A percentile compares a stretch with the other conserved stretches of the same genome.
phyloP scores from a whole-genome alignment of 2,329 filamentous ascomycete species.

The Coniochaeta sp. region DNA sequence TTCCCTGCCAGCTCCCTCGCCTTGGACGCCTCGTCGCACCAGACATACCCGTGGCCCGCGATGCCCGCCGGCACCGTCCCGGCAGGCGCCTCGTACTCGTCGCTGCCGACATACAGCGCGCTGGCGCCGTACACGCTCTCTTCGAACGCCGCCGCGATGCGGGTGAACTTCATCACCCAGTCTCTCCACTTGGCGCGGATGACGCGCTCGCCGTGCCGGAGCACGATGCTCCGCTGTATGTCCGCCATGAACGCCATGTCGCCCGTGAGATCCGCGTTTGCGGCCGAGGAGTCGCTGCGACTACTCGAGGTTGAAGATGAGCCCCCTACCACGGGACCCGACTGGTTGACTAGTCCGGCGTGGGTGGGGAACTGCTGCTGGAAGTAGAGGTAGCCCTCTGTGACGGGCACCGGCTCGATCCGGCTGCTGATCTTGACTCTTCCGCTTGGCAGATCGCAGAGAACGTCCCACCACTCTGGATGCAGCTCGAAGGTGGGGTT shows the following conservation, averaged over 20 bases:
- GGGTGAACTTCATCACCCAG: conserved; percentile 90
- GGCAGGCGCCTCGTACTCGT: conserved; percentile 54
- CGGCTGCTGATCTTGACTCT: conserved; percentile 89
- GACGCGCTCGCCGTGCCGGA: conserved; percentile 81
- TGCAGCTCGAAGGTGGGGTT: conserved; percentile 95
- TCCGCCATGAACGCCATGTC: conserved; percentile 86
- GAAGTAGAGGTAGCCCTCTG: conserved; percentile 81
- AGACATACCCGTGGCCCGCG: conserved; percentile 84
- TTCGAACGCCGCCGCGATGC: conserved; percentile 88
- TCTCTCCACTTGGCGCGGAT: conserved; percentile 89
- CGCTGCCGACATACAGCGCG: conserved; percentile 75
- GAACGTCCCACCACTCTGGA: conserved; percentile 95
- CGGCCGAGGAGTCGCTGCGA: conserved; percentile 11
- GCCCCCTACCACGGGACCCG: not conserved
- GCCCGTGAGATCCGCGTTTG: conserved; percentile 62
- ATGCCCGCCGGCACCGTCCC: conserved; percentile 53
- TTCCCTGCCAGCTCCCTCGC: conserved; percentile 85
- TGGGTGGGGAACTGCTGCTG: conserved; percentile 66
- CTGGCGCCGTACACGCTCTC: conserved; percentile 92
- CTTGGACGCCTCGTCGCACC: conserved; percentile 75
- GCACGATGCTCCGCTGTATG: conserved; percentile 73
- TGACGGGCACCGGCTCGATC: conserved; percentile 72
- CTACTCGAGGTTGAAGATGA: conserved; percentile 25
- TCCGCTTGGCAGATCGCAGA: conserved; percentile 87
- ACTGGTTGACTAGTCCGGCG: conserved; percentile 35